A percentile compares a stretch with the other conserved stretches of the same genome.
Evolutionary conservation across 768 basidiomycete species (phyloP).

Genomic region (Naematelia encephala): DNA sequence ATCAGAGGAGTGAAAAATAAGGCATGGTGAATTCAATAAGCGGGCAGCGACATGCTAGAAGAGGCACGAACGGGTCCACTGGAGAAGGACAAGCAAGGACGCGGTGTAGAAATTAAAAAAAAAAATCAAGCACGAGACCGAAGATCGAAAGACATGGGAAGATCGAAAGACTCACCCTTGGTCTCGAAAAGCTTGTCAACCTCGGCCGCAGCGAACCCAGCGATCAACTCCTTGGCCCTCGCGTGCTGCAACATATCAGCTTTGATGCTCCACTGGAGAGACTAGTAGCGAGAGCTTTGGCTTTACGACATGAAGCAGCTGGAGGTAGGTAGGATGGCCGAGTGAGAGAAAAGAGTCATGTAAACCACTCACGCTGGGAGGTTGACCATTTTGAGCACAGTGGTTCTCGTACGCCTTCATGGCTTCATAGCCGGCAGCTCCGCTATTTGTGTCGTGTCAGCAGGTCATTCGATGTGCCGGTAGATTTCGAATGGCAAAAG

Average conservation of each 20-base stretch:
- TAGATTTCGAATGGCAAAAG: too few relatives aligned
- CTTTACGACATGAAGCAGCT: too few relatives aligned
- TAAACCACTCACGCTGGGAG: constrained; percentile 33
- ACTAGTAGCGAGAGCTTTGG: too few relatives aligned
- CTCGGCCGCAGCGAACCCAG: constrained; percentile 52
- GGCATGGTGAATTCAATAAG: too few relatives aligned
- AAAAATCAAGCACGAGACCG: not conserved
- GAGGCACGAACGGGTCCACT: too few relatives aligned
- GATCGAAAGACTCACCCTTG: constrained; percentile 43
- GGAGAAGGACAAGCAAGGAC: too few relatives aligned
- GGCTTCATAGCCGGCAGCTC: constrained; percentile 52
- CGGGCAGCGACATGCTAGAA: too few relatives aligned
- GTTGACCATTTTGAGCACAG: constrained; percentile 48
- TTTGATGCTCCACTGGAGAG: too few relatives aligned
- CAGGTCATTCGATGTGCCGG: not conserved
- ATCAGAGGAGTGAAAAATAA: too few relatives aligned
- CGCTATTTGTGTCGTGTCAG: constrained; percentile 16
- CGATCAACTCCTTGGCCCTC: constrained; percentile 50
- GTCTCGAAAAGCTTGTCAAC: constrained; percentile 53
- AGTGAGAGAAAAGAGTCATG: not conserved
- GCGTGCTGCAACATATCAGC: constrained; percentile 25
- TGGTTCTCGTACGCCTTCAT: constrained; percentile 53
- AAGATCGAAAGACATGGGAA: not conserved
- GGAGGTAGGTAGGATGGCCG: too few relatives aligned
- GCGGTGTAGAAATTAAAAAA: too few relatives aligned